Conservation (phyloP, 805 yeast species). For the Kluyveromyces dobzhanskii region DNA sequence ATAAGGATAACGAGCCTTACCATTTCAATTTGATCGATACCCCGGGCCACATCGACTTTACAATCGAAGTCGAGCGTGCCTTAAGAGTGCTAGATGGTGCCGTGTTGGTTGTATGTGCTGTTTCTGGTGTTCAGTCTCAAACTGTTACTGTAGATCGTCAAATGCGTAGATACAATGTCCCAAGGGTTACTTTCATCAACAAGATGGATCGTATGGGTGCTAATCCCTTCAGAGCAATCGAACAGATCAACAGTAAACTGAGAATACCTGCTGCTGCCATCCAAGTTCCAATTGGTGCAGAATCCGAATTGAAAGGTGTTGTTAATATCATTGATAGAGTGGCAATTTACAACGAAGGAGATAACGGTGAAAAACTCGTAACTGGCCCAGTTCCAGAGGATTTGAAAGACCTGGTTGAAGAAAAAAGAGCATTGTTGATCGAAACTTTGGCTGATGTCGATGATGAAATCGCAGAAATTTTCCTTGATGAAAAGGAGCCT, state of each 20-base stretch:
- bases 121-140: constrained; percentile 96
- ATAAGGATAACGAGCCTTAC: constrained; percentile 55
- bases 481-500: constrained; percentile 85
- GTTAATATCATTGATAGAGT: constrained; percentile 86
- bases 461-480: constrained; percentile 92
- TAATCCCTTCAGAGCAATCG: constrained; percentile 91
- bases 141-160: constrained; percentile 98
- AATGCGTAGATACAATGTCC: constrained; percentile 97
- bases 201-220: constrained; percentile 99
- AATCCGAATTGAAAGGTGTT: constrained; percentile 74
- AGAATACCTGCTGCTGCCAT: constrained; percentile 94
- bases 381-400: constrained; percentile 68
- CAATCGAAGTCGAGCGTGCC: constrained; percentile 99
- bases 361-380: constrained; percentile 77
- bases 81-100: constrained; percentile 97
- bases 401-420: constrained; percentile 74
- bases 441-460: constrained; percentile 97
- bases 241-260: constrained; percentile 79
- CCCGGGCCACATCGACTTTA: constrained; percentile 98
- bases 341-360: constrained; percentile 82
- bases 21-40: constrained; percentile 96
- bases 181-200: constrained; percentile 91
- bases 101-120: constrained; percentile 96
- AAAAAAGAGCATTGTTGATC: constrained; percentile 75
- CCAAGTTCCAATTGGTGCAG: constrained; percentile 96